Conservation (phyloP, 768 basidiomycete species). For the Kwoniella bestiolae region DNA sequence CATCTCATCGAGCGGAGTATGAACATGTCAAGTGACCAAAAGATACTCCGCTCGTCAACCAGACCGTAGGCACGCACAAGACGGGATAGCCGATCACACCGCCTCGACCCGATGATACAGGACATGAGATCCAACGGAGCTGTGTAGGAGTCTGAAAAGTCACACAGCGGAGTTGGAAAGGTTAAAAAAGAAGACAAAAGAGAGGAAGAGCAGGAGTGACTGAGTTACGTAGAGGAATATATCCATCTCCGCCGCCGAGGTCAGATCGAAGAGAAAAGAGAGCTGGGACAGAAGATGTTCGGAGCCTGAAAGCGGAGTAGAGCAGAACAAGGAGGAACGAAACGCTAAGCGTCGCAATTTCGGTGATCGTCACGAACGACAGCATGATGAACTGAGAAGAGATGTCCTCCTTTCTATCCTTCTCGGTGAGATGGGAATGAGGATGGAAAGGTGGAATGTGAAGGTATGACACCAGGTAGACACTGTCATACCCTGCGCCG, state of each 20-base stretch:
- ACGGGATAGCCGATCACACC: not conserved
- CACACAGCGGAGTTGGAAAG: not conserved
- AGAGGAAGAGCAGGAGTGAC: not conserved
- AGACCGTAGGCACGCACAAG: not conserved
- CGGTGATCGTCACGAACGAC: not conserved
- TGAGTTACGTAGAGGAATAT: not conserved
- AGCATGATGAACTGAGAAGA: not conserved
- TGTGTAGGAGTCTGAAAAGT: not conserved
- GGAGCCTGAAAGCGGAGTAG: not conserved
- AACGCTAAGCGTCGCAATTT: too few species aligned
- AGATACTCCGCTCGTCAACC: not conserved
- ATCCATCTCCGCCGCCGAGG: not conserved
- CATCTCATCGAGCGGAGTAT: not conserved
- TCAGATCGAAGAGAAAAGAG: not conserved
- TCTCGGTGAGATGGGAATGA: not conserved
- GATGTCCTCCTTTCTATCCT: not conserved
- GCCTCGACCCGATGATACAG: not conserved
- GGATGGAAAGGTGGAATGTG: not conserved
- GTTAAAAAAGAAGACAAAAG: slow-evolving; percentile 4
- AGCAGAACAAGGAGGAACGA: not conserved
- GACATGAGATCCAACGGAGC: not conserved
- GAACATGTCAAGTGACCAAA: not conserved
- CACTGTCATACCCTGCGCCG: too few species aligned
- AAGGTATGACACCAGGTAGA: too few species aligned
- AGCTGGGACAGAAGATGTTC: not conserved